These are phyloP conservation scores for Ophiostoma quercus DNA, from an alignment of 2,329 filamentous ascomycete species.

Conservation along the genomic window DNA sequence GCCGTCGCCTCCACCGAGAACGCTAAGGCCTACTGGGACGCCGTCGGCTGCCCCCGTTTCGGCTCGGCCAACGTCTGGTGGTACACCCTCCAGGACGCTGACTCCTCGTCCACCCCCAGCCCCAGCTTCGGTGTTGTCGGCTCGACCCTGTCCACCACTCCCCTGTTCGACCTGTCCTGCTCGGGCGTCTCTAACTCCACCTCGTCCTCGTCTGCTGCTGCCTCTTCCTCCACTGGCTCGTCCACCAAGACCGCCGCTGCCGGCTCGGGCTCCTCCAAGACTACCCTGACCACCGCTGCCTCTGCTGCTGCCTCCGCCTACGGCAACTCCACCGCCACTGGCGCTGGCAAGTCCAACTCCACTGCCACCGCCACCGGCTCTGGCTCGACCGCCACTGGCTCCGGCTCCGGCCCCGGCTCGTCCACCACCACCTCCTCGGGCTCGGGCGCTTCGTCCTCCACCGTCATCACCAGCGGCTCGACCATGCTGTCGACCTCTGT, in stretches of 20 bases:
- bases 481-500: conserved; percentile 30
- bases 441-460: conserved; percentile 21
- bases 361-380: conserved; percentile 26
- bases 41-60: conserved; percentile 68
- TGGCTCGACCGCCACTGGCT: conserved; percentile 14
- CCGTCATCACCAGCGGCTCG: conserved; percentile 29
- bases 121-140: conserved; percentile 68
- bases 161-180: conserved; percentile 61
- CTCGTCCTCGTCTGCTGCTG: conserved; percentile 23
- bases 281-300: background rate
- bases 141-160: conserved; percentile 46
- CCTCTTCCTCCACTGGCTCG: conserved; percentile 19
- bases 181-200: conserved; percentile 30
- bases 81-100: conserved; percentile 68
- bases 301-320: background rate
- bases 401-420: conserved; percentile 29
- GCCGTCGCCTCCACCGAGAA: conserved; percentile 61
- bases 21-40: conserved; percentile 74
- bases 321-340: conserved; percentile 14
- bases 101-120: conserved; percentile 53
- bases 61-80: conserved; percentile 65
- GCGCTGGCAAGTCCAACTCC: conserved; percentile 29
- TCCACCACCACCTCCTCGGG: conserved; percentile 30
- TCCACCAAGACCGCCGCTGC: conserved; percentile 11
- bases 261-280: conserved; percentile 9